Conservation (phyloP, 1,139 yeast species). For the Pichia sp. region DNA sequence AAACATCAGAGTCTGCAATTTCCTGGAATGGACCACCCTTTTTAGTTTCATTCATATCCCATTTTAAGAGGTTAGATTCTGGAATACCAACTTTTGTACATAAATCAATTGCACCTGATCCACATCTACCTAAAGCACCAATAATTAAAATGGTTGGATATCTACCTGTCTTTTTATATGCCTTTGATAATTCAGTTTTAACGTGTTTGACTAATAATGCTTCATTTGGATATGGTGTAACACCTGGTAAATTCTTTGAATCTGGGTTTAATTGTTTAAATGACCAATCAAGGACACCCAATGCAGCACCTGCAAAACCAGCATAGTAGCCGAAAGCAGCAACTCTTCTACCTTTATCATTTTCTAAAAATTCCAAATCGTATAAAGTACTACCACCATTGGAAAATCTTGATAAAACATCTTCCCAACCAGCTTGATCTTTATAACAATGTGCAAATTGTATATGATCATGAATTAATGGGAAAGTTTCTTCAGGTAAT, state of each 20-base stretch:
- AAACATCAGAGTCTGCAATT: conserved; percentile 80
- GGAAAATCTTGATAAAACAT: conserved; percentile 81
- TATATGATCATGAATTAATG: conserved; percentile 89
- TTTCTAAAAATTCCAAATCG: conserved; percentile 90
- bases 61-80: conserved; percentile 71
- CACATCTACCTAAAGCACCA: conserved; percentile 98
- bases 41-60: conserved; percentile 97
- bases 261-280: conserved; percentile 72
- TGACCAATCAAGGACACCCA: conserved; percentile 92
- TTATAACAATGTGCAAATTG: conserved; percentile 99
- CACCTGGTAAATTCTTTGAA: conserved; percentile 61
- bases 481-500: conserved; percentile 91
- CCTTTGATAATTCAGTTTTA: conserved; percentile 51
- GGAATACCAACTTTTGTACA: conserved; percentile 83
- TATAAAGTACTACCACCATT: conserved; percentile 85
- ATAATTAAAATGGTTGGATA: conserved; percentile 79
- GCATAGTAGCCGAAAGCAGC: conserved; percentile 99
- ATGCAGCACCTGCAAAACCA: conserved; percentile 98
- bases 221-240: conserved; percentile 80
- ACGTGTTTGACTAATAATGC: conserved; percentile 64
- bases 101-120: conserved; percentile 92
- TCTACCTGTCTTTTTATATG: conserved; percentile 56
- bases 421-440: conserved; percentile 95
- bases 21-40: conserved; percentile 96
- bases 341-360: conserved; percentile 93